Conservation (phyloP, 176 grass and related monocot genomes). For the Luzula sylvatica region DNA sequence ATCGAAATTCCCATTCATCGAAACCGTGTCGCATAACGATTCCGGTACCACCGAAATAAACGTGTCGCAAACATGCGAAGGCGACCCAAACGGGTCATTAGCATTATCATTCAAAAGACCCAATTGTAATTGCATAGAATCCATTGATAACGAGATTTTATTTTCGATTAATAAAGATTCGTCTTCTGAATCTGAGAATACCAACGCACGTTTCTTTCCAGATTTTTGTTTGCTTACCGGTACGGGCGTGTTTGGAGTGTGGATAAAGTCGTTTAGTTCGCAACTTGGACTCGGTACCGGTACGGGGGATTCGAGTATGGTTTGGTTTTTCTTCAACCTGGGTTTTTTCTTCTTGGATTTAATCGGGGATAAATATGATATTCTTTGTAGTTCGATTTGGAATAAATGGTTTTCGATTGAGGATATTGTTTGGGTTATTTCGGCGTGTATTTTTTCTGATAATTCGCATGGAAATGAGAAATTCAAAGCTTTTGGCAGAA, state of each 20-base stretch:
- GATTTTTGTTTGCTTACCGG: slow-evolving; percentile 30
- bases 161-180: neutral
- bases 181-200: slow-evolving; percentile 71
- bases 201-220: slow-evolving; percentile 30
- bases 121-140: slow-evolving; percentile 4
- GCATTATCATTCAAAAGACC: slow-evolving; percentile 16
- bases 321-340: slow-evolving; percentile 41
- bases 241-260: slow-evolving; percentile 35
- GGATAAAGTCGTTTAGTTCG: slow-evolving; percentile 78
- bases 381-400: slow-evolving; percentile 35
- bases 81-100: slow-evolving; percentile 41
- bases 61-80: slow-evolving; percentile 73
- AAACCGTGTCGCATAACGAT: slow-evolving; percentile 44
- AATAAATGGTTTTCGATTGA: slow-evolving; percentile 47
- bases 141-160: neutral
- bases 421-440: slow-evolving; percentile 65
- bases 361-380: slow-evolving; percentile 17
- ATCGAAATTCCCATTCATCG: slow-evolving; percentile 23
- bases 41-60: slow-evolving; percentile 79
- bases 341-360: slow-evolving; percentile 42
- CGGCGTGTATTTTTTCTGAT: slow-evolving; percentile 55
- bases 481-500: slow-evolving; percentile 53
- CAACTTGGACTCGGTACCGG: slow-evolving; percentile 38
- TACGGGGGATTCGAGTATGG: slow-evolving; percentile 29
- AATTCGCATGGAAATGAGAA: slow-evolving; percentile 72